Percentiles rank a stretch among this genome's conserved stretches.
These are phyloP conservation scores for Carex kokanica DNA, from an alignment of 176 grass and related monocot species.

Conservation along the genomic window DNA sequence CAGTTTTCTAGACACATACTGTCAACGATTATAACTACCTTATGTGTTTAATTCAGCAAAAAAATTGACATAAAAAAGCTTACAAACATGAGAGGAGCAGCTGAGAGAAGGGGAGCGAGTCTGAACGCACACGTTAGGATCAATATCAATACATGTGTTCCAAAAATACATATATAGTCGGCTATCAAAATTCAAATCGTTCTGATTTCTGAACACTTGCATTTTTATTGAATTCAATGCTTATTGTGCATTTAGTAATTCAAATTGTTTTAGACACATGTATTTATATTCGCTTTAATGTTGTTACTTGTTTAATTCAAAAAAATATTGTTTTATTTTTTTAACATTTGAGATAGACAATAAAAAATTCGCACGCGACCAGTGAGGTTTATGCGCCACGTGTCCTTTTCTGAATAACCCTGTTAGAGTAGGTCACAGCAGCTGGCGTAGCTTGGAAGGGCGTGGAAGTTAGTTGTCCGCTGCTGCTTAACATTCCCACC, in stretches of 20 bases:
- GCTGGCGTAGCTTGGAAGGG: not conserved
- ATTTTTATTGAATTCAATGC: not conserved
- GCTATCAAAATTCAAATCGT: not conserved
- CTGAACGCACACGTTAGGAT: not conserved
- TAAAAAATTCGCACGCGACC: not conserved
- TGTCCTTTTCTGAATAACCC: constrained; percentile 4
- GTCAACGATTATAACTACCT: not conserved
- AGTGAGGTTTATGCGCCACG: not conserved
- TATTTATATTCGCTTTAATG: not conserved
- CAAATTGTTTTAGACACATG: not conserved
- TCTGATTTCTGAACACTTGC: not conserved
- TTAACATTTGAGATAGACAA: not conserved
- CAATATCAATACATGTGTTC: too few species aligned
- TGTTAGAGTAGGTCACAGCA: not conserved
- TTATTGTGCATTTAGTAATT: not conserved
- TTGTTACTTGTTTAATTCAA: not conserved
- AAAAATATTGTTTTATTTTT: not conserved
- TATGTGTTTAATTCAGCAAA: not conserved
- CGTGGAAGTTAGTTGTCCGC: not conserved
- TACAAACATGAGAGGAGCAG: not conserved
- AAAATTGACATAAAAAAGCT: not conserved
- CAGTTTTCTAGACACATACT: not conserved
- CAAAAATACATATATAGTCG: not conserved
- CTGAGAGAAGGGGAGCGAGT: not conserved
- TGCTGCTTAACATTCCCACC: constrained; percentile 21